Base-by-base conservation (phyloP, 1,284 basidiomycete genomes). In the Naganishia albida region DNA sequence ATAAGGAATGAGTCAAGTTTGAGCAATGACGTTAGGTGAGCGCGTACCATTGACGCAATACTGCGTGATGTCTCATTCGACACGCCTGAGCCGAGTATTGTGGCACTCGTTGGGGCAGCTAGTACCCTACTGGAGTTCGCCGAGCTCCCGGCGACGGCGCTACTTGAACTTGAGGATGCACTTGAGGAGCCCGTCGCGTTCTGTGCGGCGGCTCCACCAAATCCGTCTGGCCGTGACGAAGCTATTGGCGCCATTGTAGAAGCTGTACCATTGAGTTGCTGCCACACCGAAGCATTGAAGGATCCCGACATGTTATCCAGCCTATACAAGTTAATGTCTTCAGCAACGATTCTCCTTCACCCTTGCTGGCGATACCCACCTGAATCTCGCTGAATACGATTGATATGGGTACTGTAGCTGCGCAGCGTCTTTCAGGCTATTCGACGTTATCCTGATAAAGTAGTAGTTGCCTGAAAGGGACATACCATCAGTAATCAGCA, bases 341-440 rank as follows among this genome's bases (percentile, higher is more conserved):
- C 12, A 30, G 12, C 50, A 20, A 49, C 23, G 49, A 53, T 39
- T 25, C 48, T 13, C 28, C 7, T 46, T 10, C 20, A 7, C 7
- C 26, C 7, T 12, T 10, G 7, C 4, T 13, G 34, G 15, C 18
- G 12, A 20, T 18, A 71, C 74, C 70, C 39, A 73, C 73, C 69
- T 59, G 82, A 91, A 93, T 72, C 86, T 86, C 66, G 90, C 84
- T n/a, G 90, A 91, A 83, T 91, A 93, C 1, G 89, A 85, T 69
- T 87, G 81, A 63, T 84, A 85, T 2, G 82, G 84, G 77, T 81
- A 87, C 56, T 83, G 80, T 18, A 86, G 77, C 66, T 82, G 76
- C 8, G 70, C 68, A 1, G 72, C 72, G 75, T 87, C 84, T 75
- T 82, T 86, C 59, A 84, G 71, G 65, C 40, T 72, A 46, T 82